These are phyloP conservation scores for Vanrija humicola DNA, from an alignment of 1,284 basidiomycete genomes.

Conservation along the genomic window DNA sequence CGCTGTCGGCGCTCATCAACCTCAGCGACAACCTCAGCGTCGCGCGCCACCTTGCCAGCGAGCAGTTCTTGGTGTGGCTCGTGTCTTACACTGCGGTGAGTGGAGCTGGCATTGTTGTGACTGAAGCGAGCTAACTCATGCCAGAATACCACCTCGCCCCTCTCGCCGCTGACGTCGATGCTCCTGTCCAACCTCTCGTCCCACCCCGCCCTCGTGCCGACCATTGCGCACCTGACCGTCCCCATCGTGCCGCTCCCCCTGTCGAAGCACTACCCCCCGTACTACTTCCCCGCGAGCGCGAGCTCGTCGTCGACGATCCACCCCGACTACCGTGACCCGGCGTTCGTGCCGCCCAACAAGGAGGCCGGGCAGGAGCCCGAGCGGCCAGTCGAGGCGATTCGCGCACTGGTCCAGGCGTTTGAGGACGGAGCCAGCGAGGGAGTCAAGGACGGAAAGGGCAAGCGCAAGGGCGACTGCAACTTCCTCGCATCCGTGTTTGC, in stretches of 20 bases:
- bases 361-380: conserved; percentile 56
- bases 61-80: conserved; percentile 73
- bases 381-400: conserved; percentile 61
- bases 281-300: conserved; percentile 69
- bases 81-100: conserved; percentile 86
- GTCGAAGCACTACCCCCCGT: conserved; percentile 52
- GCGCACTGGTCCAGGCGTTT: conserved; percentile 80
- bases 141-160: conserved; percentile 80
- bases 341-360: conserved; percentile 58
- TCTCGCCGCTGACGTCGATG: conserved; percentile 95
- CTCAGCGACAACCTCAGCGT: conserved; percentile 79
- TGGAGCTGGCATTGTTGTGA: conserved; percentile 15
- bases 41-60: conserved; percentile 65
- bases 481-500: conserved; percentile 90
- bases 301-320: conserved; percentile 61
- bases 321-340: conserved; percentile 42
- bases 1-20: conserved; percentile 90
- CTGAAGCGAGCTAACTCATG: conserved; percentile 4
- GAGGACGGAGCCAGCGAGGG: conserved; percentile 64
- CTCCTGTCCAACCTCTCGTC: conserved; percentile 90
- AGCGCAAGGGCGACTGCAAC: conserved; percentile 70
- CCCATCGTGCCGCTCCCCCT: conserved; percentile 56
- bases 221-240: conserved; percentile 65
- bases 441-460: conserved; percentile 51
- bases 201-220: conserved; percentile 64